Evolutionary conservation across 306 rosid species (phyloP), one percentile per base, ranked within the genome.

Genomic region (Luffa acutangula): DNA sequence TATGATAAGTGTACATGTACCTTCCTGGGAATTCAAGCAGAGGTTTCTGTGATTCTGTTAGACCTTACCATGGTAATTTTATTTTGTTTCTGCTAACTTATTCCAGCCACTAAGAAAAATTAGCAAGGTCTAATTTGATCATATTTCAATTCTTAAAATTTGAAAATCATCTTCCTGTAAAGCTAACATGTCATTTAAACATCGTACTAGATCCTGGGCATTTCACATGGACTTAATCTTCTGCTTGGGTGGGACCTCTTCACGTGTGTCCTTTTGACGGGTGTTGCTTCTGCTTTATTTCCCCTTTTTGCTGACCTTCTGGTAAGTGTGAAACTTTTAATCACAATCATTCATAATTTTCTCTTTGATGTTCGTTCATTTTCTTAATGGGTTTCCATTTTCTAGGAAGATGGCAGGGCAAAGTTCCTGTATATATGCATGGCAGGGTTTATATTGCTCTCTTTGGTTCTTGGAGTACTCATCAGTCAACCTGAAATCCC

Each of bases 181-280:
- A 8, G 4, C 74, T 82, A 62, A 83, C 43, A 25, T 49, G 78
- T 49, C 43, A 74, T 15, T 34, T 51, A 51, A 33, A 74, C 37
- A 51, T 33, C 5, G 7, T 52, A 33, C 90, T 63, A 94, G 98
- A 85, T 94, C 80, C 80, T 94, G 80, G 98, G 97, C 81, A 88
- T 92, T 76, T 91, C 97, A 59, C 93, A 92, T 85, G 95, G 92
- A 81, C 93, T 94, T 81, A 94, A 91, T 90, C 90, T 91, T 86
- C 85, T 92, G 76, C 89, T 88, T 85, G 97, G 97, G 76, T 94
- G 97, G 98, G 97, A 94, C 87, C 85, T 94, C 81, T 92, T 92
- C 95, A 87, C 95, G 71, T 92, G 97, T 82, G 95, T 94, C 78
- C 84, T 91, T 88, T 83, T 92, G 87, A 90, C 97, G 75, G 95